Evolutionary conservation across 306 rosid genomes (phyloP).

Genomic region (Dryas octopetala): DNA sequence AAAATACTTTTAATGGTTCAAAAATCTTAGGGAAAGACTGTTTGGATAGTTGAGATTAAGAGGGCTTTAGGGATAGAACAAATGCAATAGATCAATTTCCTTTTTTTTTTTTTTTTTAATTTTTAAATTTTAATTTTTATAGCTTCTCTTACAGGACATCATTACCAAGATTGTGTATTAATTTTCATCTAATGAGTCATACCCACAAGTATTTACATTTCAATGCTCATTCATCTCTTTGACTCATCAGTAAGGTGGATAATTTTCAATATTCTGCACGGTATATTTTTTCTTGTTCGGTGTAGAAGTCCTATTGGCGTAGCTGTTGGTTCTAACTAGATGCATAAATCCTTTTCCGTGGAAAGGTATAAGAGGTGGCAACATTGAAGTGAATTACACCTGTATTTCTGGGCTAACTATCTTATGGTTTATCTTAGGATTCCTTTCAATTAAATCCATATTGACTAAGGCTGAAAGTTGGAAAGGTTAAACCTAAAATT

Average conservation of each 20-base stretch:
- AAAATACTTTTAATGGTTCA: background rate
- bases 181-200: background rate
- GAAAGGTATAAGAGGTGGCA: too few relatives aligned
- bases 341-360: too few relatives aligned
- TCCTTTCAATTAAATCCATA: background rate
- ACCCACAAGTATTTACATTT: background rate
- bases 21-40: background rate
- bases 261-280: background rate
- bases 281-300: background rate
- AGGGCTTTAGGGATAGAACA: background rate
- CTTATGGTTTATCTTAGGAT: too few relatives aligned
- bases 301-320: background rate
- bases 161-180: background rate
- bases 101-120: background rate
- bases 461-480: background rate
- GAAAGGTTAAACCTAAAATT: too few relatives aligned
- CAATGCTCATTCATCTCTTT: background rate
- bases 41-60: background rate
- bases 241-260: background rate
- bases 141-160: background rate
- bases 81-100: too few relatives aligned
- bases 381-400: background rate
- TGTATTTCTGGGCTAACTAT: too few relatives aligned
- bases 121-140: too few relatives aligned
- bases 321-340: background rate